A percentile compares a stretch with the other conserved stretches of the same genome.
These are phyloP conservation scores for Hura crepitans DNA, from an alignment of 441 rosid genomes.

Conservation along the genomic window DNA sequence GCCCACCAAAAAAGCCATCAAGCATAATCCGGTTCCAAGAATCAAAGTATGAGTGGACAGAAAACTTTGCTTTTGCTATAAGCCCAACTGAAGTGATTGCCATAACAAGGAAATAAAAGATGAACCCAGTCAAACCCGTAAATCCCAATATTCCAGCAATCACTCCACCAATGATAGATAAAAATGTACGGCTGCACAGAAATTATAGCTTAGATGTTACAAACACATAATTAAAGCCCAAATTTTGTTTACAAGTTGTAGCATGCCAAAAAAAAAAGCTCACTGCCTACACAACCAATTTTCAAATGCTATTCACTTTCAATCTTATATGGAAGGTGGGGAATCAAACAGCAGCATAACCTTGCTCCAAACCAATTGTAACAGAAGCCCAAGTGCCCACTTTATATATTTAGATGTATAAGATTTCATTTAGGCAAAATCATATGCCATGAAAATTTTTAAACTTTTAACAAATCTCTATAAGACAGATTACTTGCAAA, in stretches of 20 bases:
- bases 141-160: constrained; percentile 88
- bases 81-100: constrained; percentile 74
- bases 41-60: constrained; percentile 67
- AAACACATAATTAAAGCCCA: background rate
- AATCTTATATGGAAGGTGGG: background rate
- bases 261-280: background rate
- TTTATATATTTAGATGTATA: background rate
- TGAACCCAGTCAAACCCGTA: constrained; percentile 74
- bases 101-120: constrained; percentile 81
- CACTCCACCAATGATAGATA: constrained; percentile 87
- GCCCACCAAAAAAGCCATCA: constrained; percentile 88
- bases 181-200: constrained; percentile 81
- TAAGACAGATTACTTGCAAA: background rate
- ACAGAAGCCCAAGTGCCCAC: background rate
- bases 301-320: constrained; percentile 5
- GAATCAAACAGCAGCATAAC: background rate
- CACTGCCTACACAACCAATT: background rate
- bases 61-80: constrained; percentile 77
- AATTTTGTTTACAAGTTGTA: background rate
- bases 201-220: constrained; percentile 7
- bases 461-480: background rate
- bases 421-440: background rate
- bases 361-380: background rate
- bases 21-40: constrained; percentile 69
- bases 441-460: background rate